phyloP scores from a whole-genome alignment of 306 rosid genomes.

The Glycine tomentella region DNA sequence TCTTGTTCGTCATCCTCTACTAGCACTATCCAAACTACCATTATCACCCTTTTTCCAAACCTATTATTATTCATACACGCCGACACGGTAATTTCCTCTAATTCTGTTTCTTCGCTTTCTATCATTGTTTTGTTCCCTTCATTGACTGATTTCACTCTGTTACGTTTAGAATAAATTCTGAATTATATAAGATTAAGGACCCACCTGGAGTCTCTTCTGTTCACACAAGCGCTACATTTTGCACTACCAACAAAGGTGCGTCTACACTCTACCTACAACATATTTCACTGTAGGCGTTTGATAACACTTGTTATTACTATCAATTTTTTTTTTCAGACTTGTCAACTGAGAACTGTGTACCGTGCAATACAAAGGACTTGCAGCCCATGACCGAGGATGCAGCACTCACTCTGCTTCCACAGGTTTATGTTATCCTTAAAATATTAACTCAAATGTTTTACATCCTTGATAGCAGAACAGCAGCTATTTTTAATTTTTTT shows the following conservation, averaged over 20 bases:
- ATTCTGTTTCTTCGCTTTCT: not conserved
- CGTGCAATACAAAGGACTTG: conserved; percentile 74
- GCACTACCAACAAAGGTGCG: conserved; percentile 25
- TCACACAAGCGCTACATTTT: not conserved
- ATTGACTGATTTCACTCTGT: not conserved
- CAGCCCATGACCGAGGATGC: conserved; percentile 75
- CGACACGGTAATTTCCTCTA: not conserved
- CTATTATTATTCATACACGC: not conserved
- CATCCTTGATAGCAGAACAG: no score
- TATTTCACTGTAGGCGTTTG: conserved; percentile 1
- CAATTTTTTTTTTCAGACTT: conserved; percentile 56
- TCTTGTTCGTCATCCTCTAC: conserved; percentile 19
- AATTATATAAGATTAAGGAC: not conserved
- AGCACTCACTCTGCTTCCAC: conserved; percentile 61
- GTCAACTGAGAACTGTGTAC: conserved; percentile 70
- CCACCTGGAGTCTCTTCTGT: conserved; percentile 11
- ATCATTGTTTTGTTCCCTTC: not conserved
- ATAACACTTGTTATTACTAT: not conserved
- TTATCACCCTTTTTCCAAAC: not conserved
- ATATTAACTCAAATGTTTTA: not conserved
- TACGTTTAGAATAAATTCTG: not conserved
- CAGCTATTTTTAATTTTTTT: no score
- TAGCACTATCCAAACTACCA: not conserved
- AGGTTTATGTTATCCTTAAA: conserved; percentile 52
- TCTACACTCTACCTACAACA: not conserved